A percentile compares a stretch with the other conserved stretches of the same genome.
phyloP scores from a whole-genome alignment of 2,329 filamentous ascomycete species.

The Apiospora pterosperma region DNA sequence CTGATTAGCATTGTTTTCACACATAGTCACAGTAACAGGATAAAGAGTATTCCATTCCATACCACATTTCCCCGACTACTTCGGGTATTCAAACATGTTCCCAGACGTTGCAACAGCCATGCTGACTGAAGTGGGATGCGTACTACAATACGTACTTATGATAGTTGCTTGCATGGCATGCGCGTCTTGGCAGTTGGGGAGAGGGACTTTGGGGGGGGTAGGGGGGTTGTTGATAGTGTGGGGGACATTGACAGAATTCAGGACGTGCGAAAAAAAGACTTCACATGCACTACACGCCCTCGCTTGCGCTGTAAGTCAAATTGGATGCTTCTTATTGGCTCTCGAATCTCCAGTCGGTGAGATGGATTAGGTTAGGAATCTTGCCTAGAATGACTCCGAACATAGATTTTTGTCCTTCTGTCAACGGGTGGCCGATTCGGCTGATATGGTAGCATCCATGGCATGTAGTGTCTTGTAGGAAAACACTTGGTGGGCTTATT shows the following conservation, averaged over 20 bases:
- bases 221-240: not conserved
- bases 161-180: not conserved
- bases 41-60: not conserved
- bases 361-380: conserved; percentile 1
- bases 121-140: not conserved
- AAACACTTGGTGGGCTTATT: not conserved
- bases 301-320: not conserved
- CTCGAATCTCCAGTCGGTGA: not conserved
- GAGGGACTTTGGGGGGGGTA: not conserved
- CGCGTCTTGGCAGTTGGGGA: not conserved
- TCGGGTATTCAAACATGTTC: not conserved
- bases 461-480: not conserved
- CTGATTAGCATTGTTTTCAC: not conserved
- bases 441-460: not conserved
- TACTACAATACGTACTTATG: too few relatives aligned
- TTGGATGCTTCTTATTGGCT: not conserved
- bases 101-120: not conserved
- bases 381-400: not conserved
- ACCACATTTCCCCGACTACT: too few relatives aligned
- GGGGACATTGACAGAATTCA: not conserved
- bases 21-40: not conserved
- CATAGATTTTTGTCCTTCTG: not conserved
- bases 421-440: not conserved
- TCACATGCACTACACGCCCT: too few relatives aligned
- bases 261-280: too few relatives aligned